Conservation (phyloP, 2,329 filamentous ascomycete species). For the Knufia petricola region DNA sequence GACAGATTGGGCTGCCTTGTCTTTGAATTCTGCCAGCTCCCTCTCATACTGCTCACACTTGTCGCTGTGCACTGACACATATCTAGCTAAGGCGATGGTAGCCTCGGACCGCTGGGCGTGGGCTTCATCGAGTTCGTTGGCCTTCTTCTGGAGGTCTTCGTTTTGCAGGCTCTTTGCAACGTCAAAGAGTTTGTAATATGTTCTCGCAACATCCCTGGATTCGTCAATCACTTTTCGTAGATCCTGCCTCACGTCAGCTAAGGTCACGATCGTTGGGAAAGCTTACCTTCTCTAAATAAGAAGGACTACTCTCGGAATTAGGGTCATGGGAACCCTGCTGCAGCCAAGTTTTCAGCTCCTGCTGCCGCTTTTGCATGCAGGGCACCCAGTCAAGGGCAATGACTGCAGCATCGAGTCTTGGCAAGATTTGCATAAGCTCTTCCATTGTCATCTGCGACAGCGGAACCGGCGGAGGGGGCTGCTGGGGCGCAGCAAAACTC, state of each 20-base stretch:
- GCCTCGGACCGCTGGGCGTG: constrained; percentile 5
- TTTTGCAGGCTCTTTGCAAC: constrained; percentile 3
- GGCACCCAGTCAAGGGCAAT: constrained; percentile 9
- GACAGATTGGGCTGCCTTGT: constrained; percentile 3
- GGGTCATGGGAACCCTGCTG: background rate
- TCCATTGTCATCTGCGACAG: constrained; percentile 7
- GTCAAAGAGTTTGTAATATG: constrained; percentile 2
- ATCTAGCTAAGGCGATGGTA: constrained; percentile 3
- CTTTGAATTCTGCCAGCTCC: background rate
- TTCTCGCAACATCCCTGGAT: background rate
- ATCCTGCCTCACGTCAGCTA: background rate
- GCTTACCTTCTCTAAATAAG: background rate
- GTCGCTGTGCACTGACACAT: constrained; percentile 8
- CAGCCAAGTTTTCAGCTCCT: constrained; percentile 4
- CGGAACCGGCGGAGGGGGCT: background rate
- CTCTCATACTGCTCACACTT: constrained; percentile 6
- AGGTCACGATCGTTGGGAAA: background rate
- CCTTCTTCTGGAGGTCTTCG: background rate
- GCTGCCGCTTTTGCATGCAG: constrained; percentile 4
- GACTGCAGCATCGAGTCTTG: constrained; percentile 6
- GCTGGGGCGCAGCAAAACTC: background rate
- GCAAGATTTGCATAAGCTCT: constrained; percentile 7
- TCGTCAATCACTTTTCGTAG: background rate
- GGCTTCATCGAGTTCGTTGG: background rate
- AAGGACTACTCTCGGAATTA: background rate